Conservation (phyloP, 164 flowering plant species). For the Vitis rotundifolia region DNA sequence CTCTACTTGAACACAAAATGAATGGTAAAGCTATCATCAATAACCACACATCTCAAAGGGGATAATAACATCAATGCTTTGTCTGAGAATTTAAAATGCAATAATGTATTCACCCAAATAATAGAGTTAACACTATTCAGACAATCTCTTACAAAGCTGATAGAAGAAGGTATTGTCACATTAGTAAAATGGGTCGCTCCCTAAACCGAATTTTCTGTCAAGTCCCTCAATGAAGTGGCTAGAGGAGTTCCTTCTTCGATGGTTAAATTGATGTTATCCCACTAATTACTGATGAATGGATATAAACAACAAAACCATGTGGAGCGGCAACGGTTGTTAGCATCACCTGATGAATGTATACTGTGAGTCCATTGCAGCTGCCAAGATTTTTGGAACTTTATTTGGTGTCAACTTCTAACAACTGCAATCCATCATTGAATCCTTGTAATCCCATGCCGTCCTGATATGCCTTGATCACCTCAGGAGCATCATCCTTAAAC, state of each 20-base stretch:
- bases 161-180: no score
- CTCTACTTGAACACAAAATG: no score
- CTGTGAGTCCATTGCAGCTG: neutral
- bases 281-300: neutral
- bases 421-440: neutral
- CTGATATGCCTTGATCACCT: slow-evolving; percentile 14
- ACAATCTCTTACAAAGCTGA: neutral
- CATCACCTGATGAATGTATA: no score
- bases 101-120: no score
- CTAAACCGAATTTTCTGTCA: neutral
- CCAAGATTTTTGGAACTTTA: neutral
- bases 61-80: no score
- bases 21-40: no score
- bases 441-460: slow-evolving; percentile 8
- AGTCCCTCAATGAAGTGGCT: neutral
- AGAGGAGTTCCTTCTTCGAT: neutral
- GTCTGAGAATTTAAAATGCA: no score
- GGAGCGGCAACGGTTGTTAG: no score
- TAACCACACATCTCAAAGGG: no score
- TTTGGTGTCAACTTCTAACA: neutral
- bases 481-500: slow-evolving; percentile 3
- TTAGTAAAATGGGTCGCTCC: neutral
- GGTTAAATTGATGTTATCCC: neutral
- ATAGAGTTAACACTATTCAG: no score
- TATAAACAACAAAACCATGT: no score